These are phyloP conservation scores for Candida sithepensis DNA, from an alignment of 805 yeast genomes.

Conservation along the genomic window DNA sequence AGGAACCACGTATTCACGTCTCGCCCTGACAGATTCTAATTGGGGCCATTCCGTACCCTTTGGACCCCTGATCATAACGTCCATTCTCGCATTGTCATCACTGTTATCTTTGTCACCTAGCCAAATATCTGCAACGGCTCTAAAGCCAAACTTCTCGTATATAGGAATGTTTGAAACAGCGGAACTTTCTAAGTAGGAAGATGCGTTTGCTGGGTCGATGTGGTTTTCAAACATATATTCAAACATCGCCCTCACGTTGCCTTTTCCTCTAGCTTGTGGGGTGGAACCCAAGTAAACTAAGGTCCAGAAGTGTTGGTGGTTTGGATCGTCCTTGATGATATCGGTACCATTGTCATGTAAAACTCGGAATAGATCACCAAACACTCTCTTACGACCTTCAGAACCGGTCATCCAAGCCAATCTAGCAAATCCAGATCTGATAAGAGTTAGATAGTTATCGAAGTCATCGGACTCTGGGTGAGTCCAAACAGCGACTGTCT, in stretches of 20 bases:
- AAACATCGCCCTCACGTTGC: conserved; percentile 48
- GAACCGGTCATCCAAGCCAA: conserved; percentile 47
- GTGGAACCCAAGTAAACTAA: conserved; percentile 34
- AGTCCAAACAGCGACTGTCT: conserved; percentile 55
- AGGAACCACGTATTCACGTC: conserved; percentile 24
- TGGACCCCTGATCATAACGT: conserved; percentile 36
- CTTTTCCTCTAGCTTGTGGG: conserved; percentile 51
- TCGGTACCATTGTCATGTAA: conserved; percentile 45
- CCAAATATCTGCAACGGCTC: conserved; percentile 45
- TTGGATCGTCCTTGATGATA: conserved; percentile 39
- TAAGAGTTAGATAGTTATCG: conserved; percentile 43
- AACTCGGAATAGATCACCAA: conserved; percentile 47
- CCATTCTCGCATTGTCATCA: conserved; percentile 34
- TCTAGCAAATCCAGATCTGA: conserved; percentile 50
- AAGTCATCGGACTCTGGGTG: conserved; percentile 42
- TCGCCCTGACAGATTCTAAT: conserved; percentile 23
- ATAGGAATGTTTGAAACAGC: conserved; percentile 46
- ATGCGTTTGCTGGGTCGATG: conserved; percentile 38
- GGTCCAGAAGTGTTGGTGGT: conserved; percentile 28
- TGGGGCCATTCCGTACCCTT: conserved; percentile 29
- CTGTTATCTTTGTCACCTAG: conserved; percentile 32
- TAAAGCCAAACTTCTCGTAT: conserved; percentile 49
- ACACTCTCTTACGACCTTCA: conserved; percentile 46
- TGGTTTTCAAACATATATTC: conserved; percentile 44
- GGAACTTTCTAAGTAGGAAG: conserved; percentile 51